A percentile compares a stretch with the other conserved stretches of the same genome.
These are phyloP conservation scores for Marasmius sp. DNA, from an alignment of 1,284 basidiomycete genomes.

Conservation along the genomic window DNA sequence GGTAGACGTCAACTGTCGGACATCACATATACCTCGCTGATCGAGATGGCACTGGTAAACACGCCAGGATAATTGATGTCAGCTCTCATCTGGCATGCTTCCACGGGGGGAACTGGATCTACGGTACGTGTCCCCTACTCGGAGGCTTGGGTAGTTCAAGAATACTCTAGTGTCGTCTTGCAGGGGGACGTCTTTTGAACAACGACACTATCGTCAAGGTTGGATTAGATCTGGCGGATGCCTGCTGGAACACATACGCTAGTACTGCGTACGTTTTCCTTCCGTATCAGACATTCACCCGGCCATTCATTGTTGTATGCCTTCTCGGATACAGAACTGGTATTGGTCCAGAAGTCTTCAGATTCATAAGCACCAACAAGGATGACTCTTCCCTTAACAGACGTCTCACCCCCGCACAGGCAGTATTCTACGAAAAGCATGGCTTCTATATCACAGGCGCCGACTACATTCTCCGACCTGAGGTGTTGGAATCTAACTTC, in stretches of 20 bases:
- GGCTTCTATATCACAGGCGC: slow-evolving; percentile 61
- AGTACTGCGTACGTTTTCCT: slow-evolving; percentile 56
- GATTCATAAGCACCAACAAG: slow-evolving; percentile 42
- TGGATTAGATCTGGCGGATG: slow-evolving; percentile 61
- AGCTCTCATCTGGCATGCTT: slow-evolving; percentile 39
- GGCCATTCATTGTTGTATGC: neutral
- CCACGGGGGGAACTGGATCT: slow-evolving; percentile 12
- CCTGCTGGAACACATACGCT: slow-evolving; percentile 77
- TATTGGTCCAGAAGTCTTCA: slow-evolving; percentile 71
- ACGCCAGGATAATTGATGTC: slow-evolving; percentile 46
- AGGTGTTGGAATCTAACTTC: slow-evolving; percentile 78
- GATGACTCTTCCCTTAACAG: slow-evolving; percentile 56
- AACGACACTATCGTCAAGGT: slow-evolving; percentile 67
- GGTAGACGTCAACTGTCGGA: slow-evolving; percentile 61
- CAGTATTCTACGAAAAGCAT: slow-evolving; percentile 55
- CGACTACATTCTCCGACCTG: slow-evolving; percentile 58
- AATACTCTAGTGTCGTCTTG: too few relatives aligned
- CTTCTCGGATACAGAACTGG: slow-evolving; percentile 64
- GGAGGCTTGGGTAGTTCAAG: neutral
- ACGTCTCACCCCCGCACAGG: slow-evolving; percentile 25
- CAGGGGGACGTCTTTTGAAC: slow-evolving; percentile 31
- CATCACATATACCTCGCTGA: slow-evolving; percentile 63
- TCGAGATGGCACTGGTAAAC: slow-evolving; percentile 34
- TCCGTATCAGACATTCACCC: neutral
- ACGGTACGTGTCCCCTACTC: slow-evolving; percentile 3